Base-by-base conservation (phyloP, 371 early-diverging fungal species). In the Rhizopus sp. region DNA sequence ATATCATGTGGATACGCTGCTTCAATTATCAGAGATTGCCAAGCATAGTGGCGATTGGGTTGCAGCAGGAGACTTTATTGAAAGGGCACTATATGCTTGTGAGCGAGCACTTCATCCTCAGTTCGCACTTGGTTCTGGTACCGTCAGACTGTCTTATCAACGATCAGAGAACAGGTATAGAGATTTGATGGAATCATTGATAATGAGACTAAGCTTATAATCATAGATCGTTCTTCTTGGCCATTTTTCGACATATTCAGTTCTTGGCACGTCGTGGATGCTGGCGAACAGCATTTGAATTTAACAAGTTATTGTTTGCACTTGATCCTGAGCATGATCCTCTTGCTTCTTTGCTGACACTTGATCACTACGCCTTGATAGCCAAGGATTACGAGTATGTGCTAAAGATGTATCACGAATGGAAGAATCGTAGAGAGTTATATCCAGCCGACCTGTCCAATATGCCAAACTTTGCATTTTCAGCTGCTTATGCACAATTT, bases 221-320 rank as follows among this genome's bases (percentile, higher is more conserved):
- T 23, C 37, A 9, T 41, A 74, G 77, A 50, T 79, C 92, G 5
- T 87, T 95, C 70, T 93, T 89, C 63, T 60, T 95, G 49, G 91
- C 92, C 4, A 60, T 96, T 17, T 91, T 88, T 60, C 79, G 93
- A 9, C 95, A 95, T 42, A 83, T 94, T 46, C 86, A 88, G 64
- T 91, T 88, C 63, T 60, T 94, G 57, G 79, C 89, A n/a, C 82
- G 94, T 17, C 81, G 89, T 47, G 95, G 96, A 6, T 95, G 95
- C 72, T 96, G 96, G 96, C 69, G 92, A 39, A 95, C 95, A 4
- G 90, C 92, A 6, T 88, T 94, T 57, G 96, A 95, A 71, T 86
- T 93, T 58, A 84, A 87, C 57, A 96, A 92, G 70, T 71, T 93
- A 10, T 69, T 95, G 16, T 66, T 90, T 17, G 87, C 88, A 53